Percentiles rank a stretch among this genome's conserved stretches.
These are phyloP conservation scores for Penicillium fimorum DNA, from an alignment of 495 filamentous ascomycete species.

Conservation along the genomic window DNA sequence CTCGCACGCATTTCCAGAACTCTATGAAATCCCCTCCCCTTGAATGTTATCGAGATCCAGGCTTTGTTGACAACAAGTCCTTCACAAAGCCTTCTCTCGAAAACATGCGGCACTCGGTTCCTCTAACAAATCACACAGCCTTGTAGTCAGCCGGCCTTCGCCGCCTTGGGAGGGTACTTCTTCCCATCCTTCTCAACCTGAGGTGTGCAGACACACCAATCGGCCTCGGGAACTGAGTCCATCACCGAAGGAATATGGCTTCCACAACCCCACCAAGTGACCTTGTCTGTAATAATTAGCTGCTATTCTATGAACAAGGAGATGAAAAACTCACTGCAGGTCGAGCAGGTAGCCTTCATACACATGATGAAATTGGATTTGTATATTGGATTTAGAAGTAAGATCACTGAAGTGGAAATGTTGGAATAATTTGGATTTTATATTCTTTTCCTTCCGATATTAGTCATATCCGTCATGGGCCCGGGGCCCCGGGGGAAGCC, in stretches of 20 bases:
- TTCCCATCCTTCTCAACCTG: constrained; percentile 60
- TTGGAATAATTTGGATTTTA: constrained; percentile 20
- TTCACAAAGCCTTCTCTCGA: neutral
- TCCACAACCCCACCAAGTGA: constrained; percentile 72
- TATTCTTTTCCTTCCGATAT: constrained; percentile 21
- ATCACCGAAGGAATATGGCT: constrained; percentile 65
- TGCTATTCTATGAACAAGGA: neutral
- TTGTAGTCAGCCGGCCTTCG: constrained; percentile 38
- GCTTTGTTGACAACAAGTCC: neutral
- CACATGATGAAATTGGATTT: constrained; percentile 39
- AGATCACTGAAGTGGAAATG: neutral
- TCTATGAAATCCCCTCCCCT: neutral
- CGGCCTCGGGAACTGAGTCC: constrained; percentile 54
- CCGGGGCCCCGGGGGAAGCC: neutral
- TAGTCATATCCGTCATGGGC: constrained; percentile 18
- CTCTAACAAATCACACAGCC: constrained; percentile 22
- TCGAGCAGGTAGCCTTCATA: constrained; percentile 48
- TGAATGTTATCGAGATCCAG: neutral
- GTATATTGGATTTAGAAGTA: neutral
- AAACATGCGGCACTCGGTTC: neutral
- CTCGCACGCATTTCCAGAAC: neutral
- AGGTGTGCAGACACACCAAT: constrained; percentile 65
- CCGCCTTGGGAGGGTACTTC: constrained; percentile 61
- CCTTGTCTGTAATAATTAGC: constrained; percentile 51
- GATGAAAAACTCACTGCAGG: constrained; percentile 41